These are phyloP conservation scores for Penicillium digitatum DNA, from an alignment of 2,329 filamentous ascomycete genomes.

Conservation along the genomic window DNA sequence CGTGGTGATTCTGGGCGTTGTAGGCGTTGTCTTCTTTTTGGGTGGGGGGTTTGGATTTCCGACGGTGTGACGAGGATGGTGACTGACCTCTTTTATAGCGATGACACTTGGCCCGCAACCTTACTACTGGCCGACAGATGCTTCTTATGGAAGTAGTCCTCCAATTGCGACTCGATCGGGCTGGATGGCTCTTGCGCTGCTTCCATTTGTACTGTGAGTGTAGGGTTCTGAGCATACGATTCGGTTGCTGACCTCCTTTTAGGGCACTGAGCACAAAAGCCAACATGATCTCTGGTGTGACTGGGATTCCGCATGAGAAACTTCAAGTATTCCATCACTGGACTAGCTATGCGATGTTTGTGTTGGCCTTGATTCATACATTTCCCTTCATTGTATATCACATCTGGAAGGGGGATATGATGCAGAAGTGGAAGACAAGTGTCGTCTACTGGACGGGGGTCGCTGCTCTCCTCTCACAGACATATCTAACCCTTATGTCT, in stretches of 20 bases:
- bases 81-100: conserved; percentile 21
- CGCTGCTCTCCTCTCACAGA: conserved; percentile 51
- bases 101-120: conserved; percentile 50
- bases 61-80: background rate
- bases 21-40: conserved; percentile 48
- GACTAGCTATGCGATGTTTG: conserved; percentile 55
- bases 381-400: conserved; percentile 58
- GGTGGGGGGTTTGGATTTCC: conserved; percentile 26
- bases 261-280: conserved; percentile 52
- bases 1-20: conserved; percentile 38
- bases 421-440: conserved; percentile 43
- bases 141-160: conserved; percentile 50
- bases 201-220: conserved; percentile 50
- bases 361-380: conserved; percentile 55
- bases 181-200: conserved; percentile 50
- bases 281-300: conserved; percentile 53
- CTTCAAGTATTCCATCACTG: conserved; percentile 54
- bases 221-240: background rate
- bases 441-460: conserved; percentile 56
- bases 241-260: conserved; percentile 6
- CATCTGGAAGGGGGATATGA: conserved; percentile 49
- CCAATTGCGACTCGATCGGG: conserved; percentile 53
- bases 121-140: conserved; percentile 54
- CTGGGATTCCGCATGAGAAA: conserved; percentile 55
- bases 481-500: conserved; percentile 55